A percentile compares a stretch with the other conserved stretches of the same genome.
Conservation (phyloP, 176 grass and related monocot genomes). For the Oryza brachyantha region DNA sequence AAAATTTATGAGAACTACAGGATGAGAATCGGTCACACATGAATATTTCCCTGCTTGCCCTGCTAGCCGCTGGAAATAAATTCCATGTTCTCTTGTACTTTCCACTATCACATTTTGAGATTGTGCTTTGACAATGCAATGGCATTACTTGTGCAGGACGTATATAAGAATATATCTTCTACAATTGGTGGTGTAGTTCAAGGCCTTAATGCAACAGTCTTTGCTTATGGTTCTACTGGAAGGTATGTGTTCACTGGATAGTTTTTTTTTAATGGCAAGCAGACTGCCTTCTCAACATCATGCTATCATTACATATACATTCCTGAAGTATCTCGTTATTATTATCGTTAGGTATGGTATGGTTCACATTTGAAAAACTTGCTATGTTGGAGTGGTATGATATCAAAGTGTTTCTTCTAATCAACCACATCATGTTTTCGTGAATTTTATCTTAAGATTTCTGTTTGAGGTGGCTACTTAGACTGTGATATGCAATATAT, state of each 20-base stretch:
- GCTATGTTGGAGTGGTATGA: neutral
- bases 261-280: neutral
- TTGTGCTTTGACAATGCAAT: conserved; percentile 17
- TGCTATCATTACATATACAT: neutral
- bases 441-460: neutral
- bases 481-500: neutral
- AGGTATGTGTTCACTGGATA: conserved; percentile 56
- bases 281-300: neutral
- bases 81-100: conserved; percentile 1
- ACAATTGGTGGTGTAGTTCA: conserved; percentile 93
- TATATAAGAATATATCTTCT: conserved; percentile 89
- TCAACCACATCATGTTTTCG: neutral
- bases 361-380: neutral
- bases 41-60: neutral
- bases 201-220: conserved; percentile 96
- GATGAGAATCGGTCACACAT: neutral
- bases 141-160: conserved; percentile 49
- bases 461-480: neutral
- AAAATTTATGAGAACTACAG: neutral
- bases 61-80: conserved; percentile 6
- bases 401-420: neutral
- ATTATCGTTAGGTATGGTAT: neutral
- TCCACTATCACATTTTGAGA: neutral
- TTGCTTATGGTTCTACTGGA: conserved; percentile 99
- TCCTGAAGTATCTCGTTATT: neutral